phyloP scores from a whole-genome alignment of 768 basidiomycete species.

The Kwoniella newhampshirensis region DNA sequence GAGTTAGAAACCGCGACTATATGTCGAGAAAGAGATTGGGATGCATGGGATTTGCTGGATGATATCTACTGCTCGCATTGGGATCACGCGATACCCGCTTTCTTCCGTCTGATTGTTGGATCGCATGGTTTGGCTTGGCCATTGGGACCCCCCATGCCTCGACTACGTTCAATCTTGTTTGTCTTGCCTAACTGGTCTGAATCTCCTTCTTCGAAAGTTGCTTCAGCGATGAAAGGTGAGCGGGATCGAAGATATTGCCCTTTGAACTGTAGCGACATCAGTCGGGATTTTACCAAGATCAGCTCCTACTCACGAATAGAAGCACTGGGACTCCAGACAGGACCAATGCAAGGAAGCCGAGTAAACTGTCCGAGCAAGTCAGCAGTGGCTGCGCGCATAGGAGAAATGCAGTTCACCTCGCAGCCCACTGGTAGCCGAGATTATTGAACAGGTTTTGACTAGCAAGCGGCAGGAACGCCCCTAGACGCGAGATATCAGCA shows the following conservation, averaged over 20 bases:
- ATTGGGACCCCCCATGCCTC: background rate
- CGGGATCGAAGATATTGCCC: conserved; percentile 3
- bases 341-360: conserved; percentile 12
- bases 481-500: background rate
- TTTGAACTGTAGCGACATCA: conserved; percentile 2
- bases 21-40: no score
- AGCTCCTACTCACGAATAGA: conserved; percentile 8
- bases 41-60: no score
- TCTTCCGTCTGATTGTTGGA: no score
- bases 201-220: conserved; percentile 8
- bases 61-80: no score
- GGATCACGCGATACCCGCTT: no score
- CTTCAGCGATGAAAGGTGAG: conserved; percentile 8
- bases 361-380: background rate
- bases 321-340: conserved; percentile 9
- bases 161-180: background rate
- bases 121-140: conserved; percentile 4
- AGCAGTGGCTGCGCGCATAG: background rate
- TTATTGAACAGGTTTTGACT: conserved; percentile 11
- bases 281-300: no score
- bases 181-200: background rate
- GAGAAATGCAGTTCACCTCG: background rate
- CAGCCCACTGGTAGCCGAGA: conserved; percentile 15
- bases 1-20: no score
- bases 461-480: conserved; percentile 12